Percentiles rank a stretch among this genome's conserved stretches.
phyloP scores from a whole-genome alignment of 768 basidiomycete species.

The Nidularia pulvinata region DNA sequence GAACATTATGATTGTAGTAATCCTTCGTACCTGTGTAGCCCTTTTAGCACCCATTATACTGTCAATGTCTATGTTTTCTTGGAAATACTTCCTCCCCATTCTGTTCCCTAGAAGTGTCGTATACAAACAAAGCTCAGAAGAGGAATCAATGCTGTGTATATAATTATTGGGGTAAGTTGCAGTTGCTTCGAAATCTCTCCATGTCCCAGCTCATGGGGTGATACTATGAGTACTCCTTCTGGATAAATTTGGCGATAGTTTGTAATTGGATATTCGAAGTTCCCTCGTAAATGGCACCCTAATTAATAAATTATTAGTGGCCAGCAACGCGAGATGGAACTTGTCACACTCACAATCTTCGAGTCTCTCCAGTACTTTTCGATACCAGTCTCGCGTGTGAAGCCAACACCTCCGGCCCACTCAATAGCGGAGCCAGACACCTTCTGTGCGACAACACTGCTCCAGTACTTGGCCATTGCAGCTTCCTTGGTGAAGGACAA shows the following conservation, averaged over 20 bases:
- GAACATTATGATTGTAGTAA: too few species aligned
- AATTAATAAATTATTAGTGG: constrained; percentile 4
- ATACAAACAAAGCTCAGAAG: too few species aligned
- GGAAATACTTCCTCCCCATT: too few species aligned
- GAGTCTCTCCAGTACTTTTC: constrained; percentile 98
- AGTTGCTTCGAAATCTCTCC: too few species aligned
- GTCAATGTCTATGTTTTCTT: too few species aligned
- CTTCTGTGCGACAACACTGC: constrained; percentile 85
- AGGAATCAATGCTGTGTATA: too few species aligned
- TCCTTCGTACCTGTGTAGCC: too few species aligned
- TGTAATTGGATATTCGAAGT: constrained; percentile 98
- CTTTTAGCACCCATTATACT: too few species aligned
- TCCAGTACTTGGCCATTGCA: constrained; percentile 97
- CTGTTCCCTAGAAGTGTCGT: too few species aligned
- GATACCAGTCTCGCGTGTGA: constrained; percentile 91
- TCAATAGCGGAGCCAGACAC: constrained; percentile 92
- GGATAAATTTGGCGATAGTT: constrained; percentile 92
- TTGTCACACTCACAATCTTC: constrained; percentile 73
- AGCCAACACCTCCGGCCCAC: constrained; percentile 94
- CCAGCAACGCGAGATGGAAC: background rate
- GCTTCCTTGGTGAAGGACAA: constrained; percentile 88
- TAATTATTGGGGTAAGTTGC: too few species aligned
- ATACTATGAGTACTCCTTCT: constrained; percentile 73
- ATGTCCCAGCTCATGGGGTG: too few species aligned
- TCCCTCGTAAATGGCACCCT: constrained; percentile 93